phyloP scores from a whole-genome alignment of 2,329 filamentous ascomycete species.

The Cercospora beticola region DNA sequence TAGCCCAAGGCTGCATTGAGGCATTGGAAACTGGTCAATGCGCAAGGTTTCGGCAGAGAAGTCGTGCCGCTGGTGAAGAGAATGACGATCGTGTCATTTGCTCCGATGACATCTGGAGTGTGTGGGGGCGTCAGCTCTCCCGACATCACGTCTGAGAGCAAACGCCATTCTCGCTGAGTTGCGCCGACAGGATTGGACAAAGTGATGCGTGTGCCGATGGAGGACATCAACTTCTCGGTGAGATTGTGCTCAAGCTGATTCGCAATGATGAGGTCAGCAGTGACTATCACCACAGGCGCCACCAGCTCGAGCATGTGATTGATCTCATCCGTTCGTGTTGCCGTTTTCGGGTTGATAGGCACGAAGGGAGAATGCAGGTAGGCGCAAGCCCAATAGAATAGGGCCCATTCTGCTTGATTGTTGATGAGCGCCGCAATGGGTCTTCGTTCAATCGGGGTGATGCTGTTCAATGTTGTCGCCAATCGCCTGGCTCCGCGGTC shows the following conservation, averaged over 20 bases:
- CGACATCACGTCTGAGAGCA: constrained; percentile 34
- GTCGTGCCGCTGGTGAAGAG: constrained; percentile 55
- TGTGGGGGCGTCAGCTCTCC: constrained; percentile 36
- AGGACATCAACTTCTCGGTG: constrained; percentile 28
- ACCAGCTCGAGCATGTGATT: constrained; percentile 36
- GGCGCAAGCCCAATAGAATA: constrained; percentile 37
- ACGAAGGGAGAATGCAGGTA: constrained; percentile 37
- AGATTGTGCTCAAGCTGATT: constrained; percentile 33
- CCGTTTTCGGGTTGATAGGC: constrained; percentile 36
- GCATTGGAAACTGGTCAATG: constrained; percentile 42
- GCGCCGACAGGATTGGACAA: constrained; percentile 24
- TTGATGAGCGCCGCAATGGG: constrained; percentile 36
- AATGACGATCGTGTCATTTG: constrained; percentile 42
- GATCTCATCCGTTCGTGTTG: constrained; percentile 33
- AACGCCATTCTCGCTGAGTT: constrained; percentile 28
- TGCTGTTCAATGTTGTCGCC: constrained; percentile 34
- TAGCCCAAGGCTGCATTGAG: constrained; percentile 40
- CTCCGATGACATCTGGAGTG: constrained; percentile 33
- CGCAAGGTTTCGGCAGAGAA: constrained; percentile 49
- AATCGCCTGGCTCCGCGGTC: constrained; percentile 36
- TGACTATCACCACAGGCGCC: constrained; percentile 32
- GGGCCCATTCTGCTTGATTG: constrained; percentile 38
- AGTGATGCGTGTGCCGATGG: constrained; percentile 31
- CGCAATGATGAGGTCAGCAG: constrained; percentile 31
- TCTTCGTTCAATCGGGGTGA: constrained; percentile 34